Evolutionary conservation across 371 early-diverging fungal species (phyloP).

Genomic region (Apophysomyces variabilis): DNA sequence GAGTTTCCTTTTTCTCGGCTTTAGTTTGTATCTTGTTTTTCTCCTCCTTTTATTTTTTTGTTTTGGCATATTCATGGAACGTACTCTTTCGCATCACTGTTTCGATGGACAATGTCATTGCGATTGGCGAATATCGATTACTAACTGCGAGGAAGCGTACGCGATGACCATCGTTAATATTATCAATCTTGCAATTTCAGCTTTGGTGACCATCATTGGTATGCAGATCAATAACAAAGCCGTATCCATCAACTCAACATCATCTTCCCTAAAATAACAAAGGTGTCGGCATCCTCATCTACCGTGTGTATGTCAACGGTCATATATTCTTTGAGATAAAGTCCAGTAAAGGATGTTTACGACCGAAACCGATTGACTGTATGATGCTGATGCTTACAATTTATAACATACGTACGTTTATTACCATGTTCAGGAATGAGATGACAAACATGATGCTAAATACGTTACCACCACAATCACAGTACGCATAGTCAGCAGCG

Average conservation of each 20-base stretch:
- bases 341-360: conserved; percentile 19
- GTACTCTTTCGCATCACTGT: conserved; percentile 29
- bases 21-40: background rate
- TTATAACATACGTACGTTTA: conserved; percentile 24
- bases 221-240: conserved; percentile 6
- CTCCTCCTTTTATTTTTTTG: background rate
- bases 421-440: background rate
- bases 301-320: conserved; percentile 22
- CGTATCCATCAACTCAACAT: background rate
- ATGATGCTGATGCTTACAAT: conserved; percentile 28
- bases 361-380: conserved; percentile 30
- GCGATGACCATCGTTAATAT: conserved; percentile 24
- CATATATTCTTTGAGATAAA: conserved; percentile 21
- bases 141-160: conserved; percentile 24
- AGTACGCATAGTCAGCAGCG: conserved; percentile 28
- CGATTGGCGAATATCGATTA: conserved; percentile 37
- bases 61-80: conserved; percentile 3
- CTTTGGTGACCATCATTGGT: conserved; percentile 27
- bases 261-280: background rate
- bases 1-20: background rate
- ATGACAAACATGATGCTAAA: background rate
- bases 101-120: conserved; percentile 29
- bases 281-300: conserved; percentile 21
- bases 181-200: conserved; percentile 29
- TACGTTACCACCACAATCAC: background rate